Base-by-base conservation (phyloP, 129 eudicot genomes). In the Tagetes patula region DNA sequence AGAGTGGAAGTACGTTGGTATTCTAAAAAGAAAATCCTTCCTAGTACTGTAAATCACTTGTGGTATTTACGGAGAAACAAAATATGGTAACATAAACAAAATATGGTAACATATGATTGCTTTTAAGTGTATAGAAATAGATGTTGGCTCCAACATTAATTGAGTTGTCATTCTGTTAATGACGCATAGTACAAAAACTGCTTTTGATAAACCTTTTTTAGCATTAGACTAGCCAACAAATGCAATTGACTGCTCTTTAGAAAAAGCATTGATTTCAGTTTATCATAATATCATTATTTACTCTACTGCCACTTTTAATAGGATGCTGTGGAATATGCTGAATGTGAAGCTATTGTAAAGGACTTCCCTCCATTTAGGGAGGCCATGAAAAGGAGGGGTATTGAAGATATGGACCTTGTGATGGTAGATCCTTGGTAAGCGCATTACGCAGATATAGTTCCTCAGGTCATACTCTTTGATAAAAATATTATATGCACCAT, bases 241-340 rank as follows among this genome's bases (percentile, higher is more conserved):
- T 31, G 64, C 64, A 32, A 31, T 31, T 5, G 7, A 0, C 7
- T 20, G 27, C 27, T 20, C 27, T 20, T 20, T 20, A 20, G 27
- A 20, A 20, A 20, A 20, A 20, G 27, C 27, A 20, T 20, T 20
- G 27, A 20, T 20, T 20, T 20, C 27, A 20, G 27, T 20, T 20
- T 20, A 20, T 20, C 27, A 20, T 20, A 20, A 20, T 20, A 20
- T 20, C 27, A 20, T 20, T 41, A 37, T n/a, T 54, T 36, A 38
- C 32, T 5, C 2, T 53, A 71, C 13, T 72, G 61, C 47, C 45
- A 2, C 34, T 13, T 38, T 58, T 40, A 73, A 75, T 65, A 92
- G 97, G 97, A 92, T 89, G 97, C 97, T 76, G 88, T 83, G 48
- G 97, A 92, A 80, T 92, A 92, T 78, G 97, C 97, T 72, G 97